These are phyloP conservation scores for Psilocybe tampanensis DNA, from an alignment of 768 basidiomycete genomes.

Conservation along the genomic window DNA sequence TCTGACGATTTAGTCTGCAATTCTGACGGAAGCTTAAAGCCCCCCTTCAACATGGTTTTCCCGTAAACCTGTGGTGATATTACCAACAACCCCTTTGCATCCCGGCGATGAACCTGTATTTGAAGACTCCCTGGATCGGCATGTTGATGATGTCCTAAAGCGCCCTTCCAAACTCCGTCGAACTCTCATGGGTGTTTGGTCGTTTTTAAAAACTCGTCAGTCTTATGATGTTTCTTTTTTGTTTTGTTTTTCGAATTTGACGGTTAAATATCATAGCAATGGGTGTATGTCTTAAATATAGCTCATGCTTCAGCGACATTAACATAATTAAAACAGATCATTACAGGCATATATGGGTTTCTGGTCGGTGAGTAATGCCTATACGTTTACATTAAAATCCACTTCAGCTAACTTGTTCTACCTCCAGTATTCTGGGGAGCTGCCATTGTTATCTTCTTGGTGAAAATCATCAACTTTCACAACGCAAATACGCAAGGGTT, in stretches of 20 bases:
- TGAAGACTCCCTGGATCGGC: constrained; percentile 63
- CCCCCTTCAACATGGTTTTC: constrained; percentile 73
- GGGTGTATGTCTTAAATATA: constrained; percentile 51
- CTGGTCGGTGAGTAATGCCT: constrained; percentile 50
- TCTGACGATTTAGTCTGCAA: not conserved
- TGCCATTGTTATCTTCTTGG: constrained; percentile 75
- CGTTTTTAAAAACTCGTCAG: constrained; percentile 83
- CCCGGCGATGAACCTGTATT: constrained; percentile 30
- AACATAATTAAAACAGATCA: constrained; percentile 37
- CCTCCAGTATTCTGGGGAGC: constrained; percentile 81
- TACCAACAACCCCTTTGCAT: constrained; percentile 46
- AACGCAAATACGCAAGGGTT: constrained; percentile 71
- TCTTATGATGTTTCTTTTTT: constrained; percentile 13
- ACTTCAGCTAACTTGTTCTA: not conserved
- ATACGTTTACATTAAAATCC: not conserved
- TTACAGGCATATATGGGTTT: constrained; percentile 79
- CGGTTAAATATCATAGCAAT: constrained; percentile 45
- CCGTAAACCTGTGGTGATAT: constrained; percentile 65
- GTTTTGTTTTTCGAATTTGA: not conserved
- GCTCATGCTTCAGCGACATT: not conserved
- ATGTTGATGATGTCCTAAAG: constrained; percentile 76
- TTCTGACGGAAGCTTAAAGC: constrained; percentile 31
- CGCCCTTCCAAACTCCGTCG: constrained; percentile 61
- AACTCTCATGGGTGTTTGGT: constrained; percentile 72
- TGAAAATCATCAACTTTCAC: constrained; percentile 69